phyloP scores from a whole-genome alignment of 805 yeast genomes.

The Candida parachauliodes region DNA sequence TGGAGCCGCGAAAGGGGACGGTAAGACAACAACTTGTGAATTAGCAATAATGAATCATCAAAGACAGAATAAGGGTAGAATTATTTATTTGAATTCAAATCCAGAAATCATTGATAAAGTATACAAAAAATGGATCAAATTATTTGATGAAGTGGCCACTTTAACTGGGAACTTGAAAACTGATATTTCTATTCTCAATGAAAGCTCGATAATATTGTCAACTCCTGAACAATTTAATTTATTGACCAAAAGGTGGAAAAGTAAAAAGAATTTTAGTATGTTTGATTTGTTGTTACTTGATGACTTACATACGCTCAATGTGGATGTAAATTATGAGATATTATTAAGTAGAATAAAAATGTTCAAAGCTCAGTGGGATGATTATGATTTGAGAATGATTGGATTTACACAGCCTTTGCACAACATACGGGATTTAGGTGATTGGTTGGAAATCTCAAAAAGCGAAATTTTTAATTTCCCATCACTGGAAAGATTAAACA shows the following conservation, averaged over 20 bases:
- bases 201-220: constrained; percentile 64
- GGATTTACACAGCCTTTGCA: constrained; percentile 68
- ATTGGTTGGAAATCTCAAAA: constrained; percentile 78
- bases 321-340: constrained; percentile 63
- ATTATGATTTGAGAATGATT: constrained; percentile 49
- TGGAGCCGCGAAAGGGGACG: constrained; percentile 74
- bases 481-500: constrained; percentile 54
- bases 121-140: constrained; percentile 49
- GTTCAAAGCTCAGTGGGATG: constrained; percentile 63
- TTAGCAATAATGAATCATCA: constrained; percentile 70
- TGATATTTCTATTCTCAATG: constrained; percentile 55
- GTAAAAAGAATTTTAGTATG: constrained; percentile 62
- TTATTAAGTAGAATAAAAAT: constrained; percentile 68
- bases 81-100: constrained; percentile 66
- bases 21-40: constrained; percentile 70
- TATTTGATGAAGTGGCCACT: constrained; percentile 51
- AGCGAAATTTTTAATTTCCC: constrained; percentile 64
- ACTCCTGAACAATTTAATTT: constrained; percentile 79
- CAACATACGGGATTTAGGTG: constrained; percentile 73
- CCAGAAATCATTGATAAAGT: constrained; percentile 52
- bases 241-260: constrained; percentile 79
- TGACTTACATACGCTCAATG: constrained; percentile 65
- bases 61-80: constrained; percentile 65
- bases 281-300: constrained; percentile 71
- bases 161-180: constrained; percentile 50